These are phyloP conservation scores for Ophiocordyceps robertsii DNA, from an alignment of 2,329 filamentous ascomycete species.

Conservation along the genomic window DNA sequence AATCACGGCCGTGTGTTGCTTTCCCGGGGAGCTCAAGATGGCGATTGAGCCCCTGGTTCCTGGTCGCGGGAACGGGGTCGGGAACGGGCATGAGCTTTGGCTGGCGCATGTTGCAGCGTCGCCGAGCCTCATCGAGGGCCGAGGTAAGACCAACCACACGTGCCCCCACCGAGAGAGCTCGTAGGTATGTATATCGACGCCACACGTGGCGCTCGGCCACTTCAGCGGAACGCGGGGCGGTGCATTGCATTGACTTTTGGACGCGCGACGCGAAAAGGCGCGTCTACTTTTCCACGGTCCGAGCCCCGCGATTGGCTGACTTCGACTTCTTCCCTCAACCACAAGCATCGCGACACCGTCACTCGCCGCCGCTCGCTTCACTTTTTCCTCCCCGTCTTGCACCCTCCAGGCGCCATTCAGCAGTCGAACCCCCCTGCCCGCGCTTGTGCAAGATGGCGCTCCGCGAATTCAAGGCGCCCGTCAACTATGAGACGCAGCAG, in stretches of 20 bases:
- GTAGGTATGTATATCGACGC: no score
- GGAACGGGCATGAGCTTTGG: background rate
- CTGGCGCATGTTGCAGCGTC: background rate
- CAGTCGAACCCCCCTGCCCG: background rate
- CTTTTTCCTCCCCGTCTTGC: background rate
- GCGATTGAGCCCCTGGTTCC: background rate
- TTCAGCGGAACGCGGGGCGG: conserved; percentile 10
- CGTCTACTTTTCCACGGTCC: conserved; percentile 7
- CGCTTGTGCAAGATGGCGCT: conserved; percentile 57
- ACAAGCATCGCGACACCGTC: background rate
- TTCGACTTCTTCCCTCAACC: conserved; percentile 10
- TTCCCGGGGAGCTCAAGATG: background rate
- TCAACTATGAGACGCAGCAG: conserved; percentile 82
- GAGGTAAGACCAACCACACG: no score
- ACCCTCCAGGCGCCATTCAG: conserved; percentile 5
- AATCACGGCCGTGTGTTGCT: no score
- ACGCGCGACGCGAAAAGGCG: conserved; percentile 21
- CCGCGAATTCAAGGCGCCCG: conserved; percentile 61
- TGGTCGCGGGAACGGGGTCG: no score
- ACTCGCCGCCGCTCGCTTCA: background rate
- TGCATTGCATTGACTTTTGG: conserved; percentile 1
- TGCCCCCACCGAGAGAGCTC: no score
- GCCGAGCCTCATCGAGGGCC: background rate
- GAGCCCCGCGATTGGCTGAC: conserved; percentile 11
- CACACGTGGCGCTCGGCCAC: conserved; percentile 2